Evolutionary conservation across 164 flowering plant genomes (phyloP).

Genomic region (Berberis vulgaris): DNA sequence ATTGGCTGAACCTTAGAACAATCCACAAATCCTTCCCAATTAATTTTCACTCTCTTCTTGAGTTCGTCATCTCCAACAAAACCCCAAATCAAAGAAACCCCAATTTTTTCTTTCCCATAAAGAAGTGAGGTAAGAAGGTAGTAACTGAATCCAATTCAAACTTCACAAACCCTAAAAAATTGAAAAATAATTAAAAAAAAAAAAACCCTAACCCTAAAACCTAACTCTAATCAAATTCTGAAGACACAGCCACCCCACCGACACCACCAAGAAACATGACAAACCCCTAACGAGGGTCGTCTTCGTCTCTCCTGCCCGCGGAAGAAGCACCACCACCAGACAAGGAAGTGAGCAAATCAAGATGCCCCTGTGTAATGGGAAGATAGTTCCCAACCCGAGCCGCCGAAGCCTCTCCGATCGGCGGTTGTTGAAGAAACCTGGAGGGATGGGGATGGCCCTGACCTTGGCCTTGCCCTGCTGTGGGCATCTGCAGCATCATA

Average conservation of each 20-base stretch:
- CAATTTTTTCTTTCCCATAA: background rate
- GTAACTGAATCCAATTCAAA: slow-evolving; percentile 2
- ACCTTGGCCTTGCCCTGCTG: slow-evolving; percentile 19
- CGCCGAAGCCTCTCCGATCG: slow-evolving; percentile 66
- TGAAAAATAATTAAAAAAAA: background rate
- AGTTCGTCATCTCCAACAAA: background rate
- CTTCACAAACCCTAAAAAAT: slow-evolving; percentile 5
- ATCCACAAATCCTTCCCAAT: too few species aligned
- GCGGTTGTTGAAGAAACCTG: slow-evolving; percentile 32
- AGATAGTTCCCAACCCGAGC: slow-evolving; percentile 68
- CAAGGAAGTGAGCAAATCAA: slow-evolving; percentile 63
- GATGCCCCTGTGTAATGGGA: slow-evolving; percentile 55
- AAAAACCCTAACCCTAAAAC: background rate
- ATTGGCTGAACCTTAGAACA: too few species aligned
- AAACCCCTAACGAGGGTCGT: slow-evolving; percentile 41
- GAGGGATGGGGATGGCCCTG: background rate
- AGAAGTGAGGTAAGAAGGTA: background rate
- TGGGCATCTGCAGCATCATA: slow-evolving; percentile 30
- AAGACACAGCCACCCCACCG: background rate
- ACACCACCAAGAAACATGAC: background rate
- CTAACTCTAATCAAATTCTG: background rate
- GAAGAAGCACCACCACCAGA: slow-evolving; percentile 36
- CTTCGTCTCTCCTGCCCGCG: slow-evolving; percentile 40
- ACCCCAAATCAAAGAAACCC: slow-evolving; percentile 3
- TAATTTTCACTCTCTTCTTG: too few species aligned